A percentile compares a stretch with the other conserved stretches of the same genome.
These are phyloP conservation scores for Solanum hybrid DNA, from an alignment of 305 asterid species.

Conservation along the genomic window DNA sequence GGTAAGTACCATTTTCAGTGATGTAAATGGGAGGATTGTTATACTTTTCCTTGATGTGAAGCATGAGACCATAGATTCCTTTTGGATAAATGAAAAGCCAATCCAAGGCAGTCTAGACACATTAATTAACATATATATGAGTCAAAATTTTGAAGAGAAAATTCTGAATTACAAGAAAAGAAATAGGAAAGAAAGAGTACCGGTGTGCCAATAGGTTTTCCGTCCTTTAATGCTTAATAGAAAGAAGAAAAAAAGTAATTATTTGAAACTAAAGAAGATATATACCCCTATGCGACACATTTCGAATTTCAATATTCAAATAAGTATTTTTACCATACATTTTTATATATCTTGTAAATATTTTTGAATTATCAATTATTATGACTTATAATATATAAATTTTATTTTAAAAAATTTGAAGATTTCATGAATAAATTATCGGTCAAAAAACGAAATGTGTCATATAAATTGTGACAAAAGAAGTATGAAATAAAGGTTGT, in stretches of 20 bases:
- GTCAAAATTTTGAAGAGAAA: not conserved
- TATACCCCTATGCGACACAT: not conserved
- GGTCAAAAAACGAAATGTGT: not conserved
- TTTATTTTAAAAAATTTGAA: too few relatives aligned
- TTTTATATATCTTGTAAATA: too few relatives aligned
- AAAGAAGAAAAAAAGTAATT: not conserved
- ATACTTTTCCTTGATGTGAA: conserved; percentile 6
- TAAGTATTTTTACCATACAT: too few relatives aligned
- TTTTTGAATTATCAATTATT: too few relatives aligned
- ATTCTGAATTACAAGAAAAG: not conserved
- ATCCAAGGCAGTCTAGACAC: not conserved
- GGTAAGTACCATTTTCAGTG: conserved; percentile 13
- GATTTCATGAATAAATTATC: not conserved
- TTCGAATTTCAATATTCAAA: not conserved
- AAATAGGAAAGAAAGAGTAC: not conserved
- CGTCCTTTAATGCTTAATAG: conserved; percentile 1
- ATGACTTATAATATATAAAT: too few relatives aligned
- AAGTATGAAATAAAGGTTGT: not conserved
- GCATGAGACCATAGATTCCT: conserved; percentile 9
- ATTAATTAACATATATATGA: not conserved
- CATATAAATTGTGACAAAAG: not conserved
- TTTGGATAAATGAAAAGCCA: conserved; percentile 14
- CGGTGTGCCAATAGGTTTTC: conserved; percentile 11
- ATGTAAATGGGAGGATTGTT: conserved; percentile 10
- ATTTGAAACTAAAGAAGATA: not conserved